A percentile compares a stretch with the other conserved stretches of the same genome.
phyloP scores from a whole-genome alignment of 768 basidiomycete species.

The Amanita subjunquillea region DNA sequence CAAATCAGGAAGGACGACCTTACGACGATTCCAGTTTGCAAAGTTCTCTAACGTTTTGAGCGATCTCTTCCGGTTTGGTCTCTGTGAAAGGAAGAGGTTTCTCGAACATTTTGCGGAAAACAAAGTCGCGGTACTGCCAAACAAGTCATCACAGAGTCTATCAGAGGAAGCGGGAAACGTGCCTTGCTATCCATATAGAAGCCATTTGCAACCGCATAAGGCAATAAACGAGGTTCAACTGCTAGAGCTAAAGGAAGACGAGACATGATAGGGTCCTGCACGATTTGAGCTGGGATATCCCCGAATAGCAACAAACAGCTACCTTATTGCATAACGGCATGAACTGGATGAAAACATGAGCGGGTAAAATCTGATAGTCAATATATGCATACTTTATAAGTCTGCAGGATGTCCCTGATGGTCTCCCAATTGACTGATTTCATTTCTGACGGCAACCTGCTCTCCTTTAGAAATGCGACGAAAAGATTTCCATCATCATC shows the following conservation, averaged over 20 bases:
- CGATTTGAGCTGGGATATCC: slow-evolving; percentile 7
- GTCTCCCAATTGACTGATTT: slow-evolving; percentile 54
- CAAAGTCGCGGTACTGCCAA: slow-evolving; percentile 67
- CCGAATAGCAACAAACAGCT: slow-evolving; percentile 8
- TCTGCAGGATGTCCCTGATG: slow-evolving; percentile 56
- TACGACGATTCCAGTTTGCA: slow-evolving; percentile 63
- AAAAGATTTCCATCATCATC: slow-evolving; percentile 71
- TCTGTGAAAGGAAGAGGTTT: slow-evolving; percentile 39
- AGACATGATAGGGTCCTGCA: slow-evolving; percentile 67
- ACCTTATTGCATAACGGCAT: slow-evolving; percentile 72
- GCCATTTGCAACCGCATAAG: slow-evolving; percentile 62
- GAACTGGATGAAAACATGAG: slow-evolving; percentile 35
- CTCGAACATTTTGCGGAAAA: slow-evolving; percentile 85
- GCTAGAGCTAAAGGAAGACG: slow-evolving; percentile 71
- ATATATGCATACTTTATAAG: slow-evolving; percentile 45
- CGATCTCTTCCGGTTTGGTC: slow-evolving; percentile 49
- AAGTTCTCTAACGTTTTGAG: slow-evolving; percentile 60
- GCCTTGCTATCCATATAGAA: slow-evolving; percentile 76
- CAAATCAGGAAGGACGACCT: slow-evolving; percentile 11
- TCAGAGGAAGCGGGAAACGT: slow-evolving; percentile 9
- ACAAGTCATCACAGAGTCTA: background rate
- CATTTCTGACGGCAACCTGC: slow-evolving; percentile 47
- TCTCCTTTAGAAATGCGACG: slow-evolving; percentile 56
- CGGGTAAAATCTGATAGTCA: slow-evolving; percentile 9
- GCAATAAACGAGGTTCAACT: slow-evolving; percentile 65